Evolutionary conservation across 768 basidiomycete species (phyloP), one percentile per base, ranked within the genome.

Genomic region (Auricularia sp.): DNA sequence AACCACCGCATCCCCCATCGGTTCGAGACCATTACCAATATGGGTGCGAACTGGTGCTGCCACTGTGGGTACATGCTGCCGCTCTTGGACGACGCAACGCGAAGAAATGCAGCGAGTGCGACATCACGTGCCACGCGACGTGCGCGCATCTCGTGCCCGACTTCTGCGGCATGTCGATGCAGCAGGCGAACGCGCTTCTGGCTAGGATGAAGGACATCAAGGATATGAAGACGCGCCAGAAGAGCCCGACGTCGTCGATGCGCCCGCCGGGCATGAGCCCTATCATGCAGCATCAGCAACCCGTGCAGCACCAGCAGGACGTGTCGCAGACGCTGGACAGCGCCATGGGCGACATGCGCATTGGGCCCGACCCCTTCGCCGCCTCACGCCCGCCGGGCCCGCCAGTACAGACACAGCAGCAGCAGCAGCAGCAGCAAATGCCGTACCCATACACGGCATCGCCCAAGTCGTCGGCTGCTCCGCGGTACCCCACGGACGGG

Each of bases 161-260:
- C 76, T 98, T 99, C 77, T 99, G 97, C 72, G 97, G 97, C 54
- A 98, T 99, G 95, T 94, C 94, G 44, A 98, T 98, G 96, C 96
- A 98, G 76, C 96, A 92, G 44, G 96, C 97, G 61, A 98, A 98
- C 74, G 86, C 89, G 71, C 82, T 99, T 21, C 83, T 99, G 62
- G 85, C 88, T 62, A 89, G 94, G 75, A 88, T 92, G 83, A 87
- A 90, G 63, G 90, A 92, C 72, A 97, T 97, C 78, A 95, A 98
- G 70, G 75, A 75, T 18, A 78, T 73, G 68, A 71, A 71, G 75
- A 83, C 81, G 70, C 39, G 33, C 64, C 83, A 72, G 70, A 71
- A 35, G 24, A 59, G 56, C 29, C 56, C 56, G 34, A 59, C 56
- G 14, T n/a, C 34, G 24, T 35, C 13, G 34, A 59, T 34, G 56